These are phyloP conservation scores for Nothopassalora personata DNA, from an alignment of 2,329 filamentous ascomycete species.

Conservation along the genomic window DNA sequence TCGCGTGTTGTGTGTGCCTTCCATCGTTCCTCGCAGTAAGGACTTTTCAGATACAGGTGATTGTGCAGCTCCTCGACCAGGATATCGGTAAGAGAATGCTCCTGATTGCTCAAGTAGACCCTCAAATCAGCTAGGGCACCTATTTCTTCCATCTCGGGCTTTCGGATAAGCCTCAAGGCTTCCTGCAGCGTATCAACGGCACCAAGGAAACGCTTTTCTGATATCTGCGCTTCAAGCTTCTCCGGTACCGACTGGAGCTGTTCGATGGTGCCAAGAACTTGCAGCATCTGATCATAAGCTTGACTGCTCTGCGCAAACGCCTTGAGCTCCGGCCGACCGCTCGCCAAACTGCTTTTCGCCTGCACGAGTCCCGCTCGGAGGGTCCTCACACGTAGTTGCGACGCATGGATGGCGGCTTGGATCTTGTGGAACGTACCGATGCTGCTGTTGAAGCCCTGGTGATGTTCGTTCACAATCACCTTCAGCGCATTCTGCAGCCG, in stretches of 20 bases:
- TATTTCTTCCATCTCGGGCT: constrained; percentile 85
- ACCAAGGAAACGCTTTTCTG: constrained; percentile 88
- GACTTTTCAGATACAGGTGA: constrained; percentile 94
- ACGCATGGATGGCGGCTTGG: constrained; percentile 82
- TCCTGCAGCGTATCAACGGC: constrained; percentile 90
- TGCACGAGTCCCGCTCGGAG: constrained; percentile 77
- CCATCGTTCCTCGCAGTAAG: constrained; percentile 95
- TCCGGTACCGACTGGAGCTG: constrained; percentile 85
- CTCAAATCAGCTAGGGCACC: constrained; percentile 81
- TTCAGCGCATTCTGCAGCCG: constrained; percentile 92
- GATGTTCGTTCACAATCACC: constrained; percentile 94
- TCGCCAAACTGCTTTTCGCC: constrained; percentile 76
- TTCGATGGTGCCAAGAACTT: constrained; percentile 66
- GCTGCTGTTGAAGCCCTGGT: constrained; percentile 98
- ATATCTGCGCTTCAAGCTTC: constrained; percentile 87
- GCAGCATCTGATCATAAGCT: constrained; percentile 83
- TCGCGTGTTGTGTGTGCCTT: constrained; percentile 66
- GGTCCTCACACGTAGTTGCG: constrained; percentile 75
- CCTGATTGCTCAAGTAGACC: constrained; percentile 86
- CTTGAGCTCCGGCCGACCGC: constrained; percentile 82
- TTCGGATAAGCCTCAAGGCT: constrained; percentile 74
- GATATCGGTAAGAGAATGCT: constrained; percentile 86
- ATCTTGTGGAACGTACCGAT: constrained; percentile 99
- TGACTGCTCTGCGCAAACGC: constrained; percentile 83
- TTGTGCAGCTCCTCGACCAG: constrained; percentile 96